Base-by-base conservation (phyloP, 352 stramenopile genomes). In the Hyaloperonospora brassicae region DNA sequence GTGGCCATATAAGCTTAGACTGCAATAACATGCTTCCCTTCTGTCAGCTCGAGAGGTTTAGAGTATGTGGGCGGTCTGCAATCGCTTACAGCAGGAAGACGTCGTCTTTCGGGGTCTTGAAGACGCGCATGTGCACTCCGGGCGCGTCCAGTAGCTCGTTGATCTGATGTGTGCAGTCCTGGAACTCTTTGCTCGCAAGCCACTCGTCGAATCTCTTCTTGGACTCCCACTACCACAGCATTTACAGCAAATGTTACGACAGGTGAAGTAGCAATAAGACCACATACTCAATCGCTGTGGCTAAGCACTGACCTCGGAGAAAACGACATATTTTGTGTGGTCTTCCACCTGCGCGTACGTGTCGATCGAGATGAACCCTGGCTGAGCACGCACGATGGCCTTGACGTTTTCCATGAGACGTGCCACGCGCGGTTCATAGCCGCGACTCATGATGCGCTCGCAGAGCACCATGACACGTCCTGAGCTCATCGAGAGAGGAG, bases 371-470 rank as follows among this genome's bases (percentile, higher is more conserved):
- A 94, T 57, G 25, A 89, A 64, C 0, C 84, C 84, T 5, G 84
- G 81, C 56, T 92, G 82, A 49, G 66, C 61, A 48, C 78, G 78
- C 55, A 94, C 84, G 23, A 79, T 89, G 42, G 68, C 57, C 68
- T 94, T 92, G 55, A 94, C 84, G 3, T 63, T 80, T 72, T 94
- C 84, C 84, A 94, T 94, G 53, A 94, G 81, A 35, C 77, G 76
- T 25, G 71, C 74, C 35, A 94, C 84, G 40, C 79, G 73, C 27
- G 84, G 84, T 62, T 94, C 84, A 69, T 87, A 92, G 49, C 84
- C 84, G 50, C 81, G 84, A 59, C 75, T 87, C 84, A 94, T 94
- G 55, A 94, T 82, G 64, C 84, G 79, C 72, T 94, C 84, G 27
- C 79, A 89, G 47, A 94, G 78, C 47, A 94, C 84, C 51, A 68